A percentile compares a stretch with the other conserved stretches of the same genome.
Conservation (phyloP, 805 yeast species). For the Peterozyma toletana region DNA sequence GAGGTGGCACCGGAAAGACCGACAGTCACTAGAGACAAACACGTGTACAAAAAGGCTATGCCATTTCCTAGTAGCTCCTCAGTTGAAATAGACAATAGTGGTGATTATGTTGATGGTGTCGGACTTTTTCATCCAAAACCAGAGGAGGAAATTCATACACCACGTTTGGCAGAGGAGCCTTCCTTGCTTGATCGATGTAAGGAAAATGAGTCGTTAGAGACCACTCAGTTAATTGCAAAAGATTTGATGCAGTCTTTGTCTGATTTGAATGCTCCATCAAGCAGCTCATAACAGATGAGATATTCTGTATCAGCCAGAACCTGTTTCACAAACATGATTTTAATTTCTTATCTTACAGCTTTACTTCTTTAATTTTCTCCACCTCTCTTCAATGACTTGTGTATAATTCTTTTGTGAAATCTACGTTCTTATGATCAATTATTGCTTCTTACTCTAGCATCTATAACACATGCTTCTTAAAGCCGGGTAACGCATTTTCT, state of each 20-base stretch:
- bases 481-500: too few relatives aligned
- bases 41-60: not conserved
- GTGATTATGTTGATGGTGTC: slow-evolving; percentile 1
- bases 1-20: slow-evolving; percentile 9
- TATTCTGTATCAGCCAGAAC: too few relatives aligned
- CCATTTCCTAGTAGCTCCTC: not conserved
- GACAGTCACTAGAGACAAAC: not conserved
- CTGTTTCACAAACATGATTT: too few relatives aligned
- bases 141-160: slow-evolving; percentile 6
- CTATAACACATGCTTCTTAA: too few relatives aligned
- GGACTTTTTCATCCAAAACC: slow-evolving; percentile 1
- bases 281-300: too few relatives aligned
- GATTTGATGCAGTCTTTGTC: not conserved
- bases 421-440: too few relatives aligned
- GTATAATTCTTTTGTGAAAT: too few relatives aligned
- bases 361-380: too few relatives aligned
- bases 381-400: too few relatives aligned
- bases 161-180: slow-evolving; percentile 2
- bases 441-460: too few relatives aligned
- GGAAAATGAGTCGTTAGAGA: not conserved
- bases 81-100: slow-evolving; percentile 3
- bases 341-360: too few relatives aligned
- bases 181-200: slow-evolving; percentile 3
- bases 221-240: not conserved
- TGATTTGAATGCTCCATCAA: too few relatives aligned